These are phyloP conservation scores for Neurospora terricola DNA, from an alignment of 495 filamentous ascomycete genomes.

Conservation along the genomic window DNA sequence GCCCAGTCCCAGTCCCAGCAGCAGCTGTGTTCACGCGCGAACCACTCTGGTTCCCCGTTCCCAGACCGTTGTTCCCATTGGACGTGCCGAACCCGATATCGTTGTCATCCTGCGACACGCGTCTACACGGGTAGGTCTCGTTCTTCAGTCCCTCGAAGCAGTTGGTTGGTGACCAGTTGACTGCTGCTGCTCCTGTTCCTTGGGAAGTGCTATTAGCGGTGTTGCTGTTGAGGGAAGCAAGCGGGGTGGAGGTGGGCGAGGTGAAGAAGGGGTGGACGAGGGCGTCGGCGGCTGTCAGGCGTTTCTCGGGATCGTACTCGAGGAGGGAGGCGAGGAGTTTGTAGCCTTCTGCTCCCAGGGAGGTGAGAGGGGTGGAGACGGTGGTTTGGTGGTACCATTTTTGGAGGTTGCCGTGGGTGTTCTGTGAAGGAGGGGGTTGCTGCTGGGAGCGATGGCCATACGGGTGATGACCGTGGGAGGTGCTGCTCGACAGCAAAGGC, in stretches of 20 bases:
- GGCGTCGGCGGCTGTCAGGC: conserved; percentile 75
- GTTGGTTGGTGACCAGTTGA: conserved; percentile 56
- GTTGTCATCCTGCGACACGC: conserved; percentile 89
- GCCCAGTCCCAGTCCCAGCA: background rate
- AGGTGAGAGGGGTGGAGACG: conserved; percentile 28
- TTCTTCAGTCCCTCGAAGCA: conserved; percentile 84
- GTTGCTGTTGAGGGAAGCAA: background rate
- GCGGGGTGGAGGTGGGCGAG: conserved; percentile 9
- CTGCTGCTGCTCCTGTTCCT: conserved; percentile 6
- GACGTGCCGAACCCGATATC: conserved; percentile 82
- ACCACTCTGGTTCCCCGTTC: conserved; percentile 59
- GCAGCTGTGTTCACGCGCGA: conserved; percentile 46
- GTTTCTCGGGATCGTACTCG: conserved; percentile 85
- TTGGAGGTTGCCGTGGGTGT: conserved; percentile 32
- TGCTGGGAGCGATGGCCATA: conserved; percentile 43
- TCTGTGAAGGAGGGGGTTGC: background rate
- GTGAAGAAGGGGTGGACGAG: conserved; percentile 83
- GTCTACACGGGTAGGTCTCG: conserved; percentile 72
- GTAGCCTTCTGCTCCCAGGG: conserved; percentile 66
- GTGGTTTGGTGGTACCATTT: conserved; percentile 50
- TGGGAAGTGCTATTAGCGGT: background rate
- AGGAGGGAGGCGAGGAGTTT: conserved; percentile 71
- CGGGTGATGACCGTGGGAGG: conserved; percentile 32
- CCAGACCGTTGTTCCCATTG: conserved; percentile 52
- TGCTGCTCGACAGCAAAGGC: conserved; percentile 24